Base-by-base conservation (phyloP, 129 eudicot genomes). In the Pittosporum tobira region DNA sequence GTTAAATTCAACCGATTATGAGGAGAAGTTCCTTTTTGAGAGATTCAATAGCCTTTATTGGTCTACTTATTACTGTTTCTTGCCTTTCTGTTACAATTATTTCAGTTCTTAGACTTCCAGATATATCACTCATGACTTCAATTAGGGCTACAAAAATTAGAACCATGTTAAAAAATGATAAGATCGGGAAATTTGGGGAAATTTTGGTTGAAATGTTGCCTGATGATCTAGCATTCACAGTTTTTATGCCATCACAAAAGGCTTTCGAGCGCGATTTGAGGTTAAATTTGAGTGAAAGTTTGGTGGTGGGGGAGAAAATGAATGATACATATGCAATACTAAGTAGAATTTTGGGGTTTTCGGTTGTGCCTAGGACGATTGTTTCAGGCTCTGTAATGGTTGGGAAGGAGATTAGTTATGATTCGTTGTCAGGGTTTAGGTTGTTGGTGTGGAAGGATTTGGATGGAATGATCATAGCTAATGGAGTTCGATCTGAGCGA, bases 151-250 rank as follows among this genome's bases (percentile, higher is more conserved):
- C 55, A 38, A 59, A 68, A 56, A 3, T 14, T 7, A 67, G 24
- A 45, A 47, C 38, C 56, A 13, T n/a, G 44, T 3, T 22, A 20
- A 52, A 38, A 1, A 62, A 57, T 30, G 58, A 21, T 30, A 68
- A 15, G 44, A 63, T 81, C 37, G 95, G 95, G 0, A 70, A 71
- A 53, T 78, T 85, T 49, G 95, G 94, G 42, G 78, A 73, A 49
- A 64, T 79, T 75, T 64, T 89, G 77, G 53, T 82, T 36, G 79
- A 62, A 63, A 80, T 90, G 95, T 58, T 90, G 61, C 95, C 97
- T 20, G 66, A 71, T 51, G 94, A 90, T 75, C 85, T 90, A 46
- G 68, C 81, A 30, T 85, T 90, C 55, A 85, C 97, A 0, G 66
- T 80, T 23, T 85, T 90, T 50, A 60, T 83, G 25, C 97, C 97